phyloP scores from a whole-genome alignment of 148 eudicot species.

The Linanthus parryae region DNA sequence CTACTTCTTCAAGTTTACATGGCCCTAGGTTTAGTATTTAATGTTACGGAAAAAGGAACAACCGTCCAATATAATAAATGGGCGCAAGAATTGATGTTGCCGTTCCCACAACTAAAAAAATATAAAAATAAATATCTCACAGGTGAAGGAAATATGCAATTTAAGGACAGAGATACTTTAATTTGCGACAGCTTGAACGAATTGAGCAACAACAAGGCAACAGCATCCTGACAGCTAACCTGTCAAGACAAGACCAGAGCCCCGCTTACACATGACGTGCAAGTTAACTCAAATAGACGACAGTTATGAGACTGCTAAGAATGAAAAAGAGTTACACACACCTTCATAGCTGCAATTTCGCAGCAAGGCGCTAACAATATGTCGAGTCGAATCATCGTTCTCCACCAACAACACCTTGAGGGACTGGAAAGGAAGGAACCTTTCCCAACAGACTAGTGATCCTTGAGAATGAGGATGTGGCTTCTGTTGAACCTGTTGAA shows the following conservation, averaged over 20 bases:
- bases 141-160: background rate
- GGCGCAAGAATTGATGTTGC: no score
- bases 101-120: no score
- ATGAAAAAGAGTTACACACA: conserved; percentile 13
- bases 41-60: no score
- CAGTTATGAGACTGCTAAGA: no score
- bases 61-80: no score
- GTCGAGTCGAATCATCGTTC: conserved; percentile 77
- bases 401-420: conserved; percentile 71
- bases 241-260: conserved; percentile 1
- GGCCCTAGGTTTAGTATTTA: no score
- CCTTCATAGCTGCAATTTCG: conserved; percentile 88
- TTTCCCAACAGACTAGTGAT: conserved; percentile 53
- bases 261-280: background rate
- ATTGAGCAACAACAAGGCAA: background rate
- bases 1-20: no score
- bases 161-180: no score
- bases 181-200: no score
- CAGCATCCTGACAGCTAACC: background rate
- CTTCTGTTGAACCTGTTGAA: conserved; percentile 21
- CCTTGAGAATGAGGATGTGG: conserved; percentile 40
- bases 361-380: conserved; percentile 71
- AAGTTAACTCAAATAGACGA: background rate
- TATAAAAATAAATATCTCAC: background rate
- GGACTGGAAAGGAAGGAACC: conserved; percentile 60